Conservation (phyloP, 1,284 basidiomycete genomes). For the Psilocybe mexicana region DNA sequence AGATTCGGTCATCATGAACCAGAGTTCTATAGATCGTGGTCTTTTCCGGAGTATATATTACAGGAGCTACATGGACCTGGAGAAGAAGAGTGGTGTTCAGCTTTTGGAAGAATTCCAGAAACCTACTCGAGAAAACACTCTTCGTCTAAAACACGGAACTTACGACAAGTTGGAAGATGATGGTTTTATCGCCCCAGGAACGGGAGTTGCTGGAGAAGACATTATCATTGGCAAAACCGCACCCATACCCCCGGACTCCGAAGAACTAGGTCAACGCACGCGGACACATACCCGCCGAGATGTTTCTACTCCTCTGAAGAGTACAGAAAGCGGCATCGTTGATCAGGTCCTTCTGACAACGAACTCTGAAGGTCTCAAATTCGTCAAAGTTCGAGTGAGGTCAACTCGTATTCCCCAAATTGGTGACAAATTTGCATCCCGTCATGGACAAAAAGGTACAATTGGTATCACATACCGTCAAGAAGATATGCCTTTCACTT, state of each 20-base stretch:
- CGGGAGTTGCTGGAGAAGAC: slow-evolving; percentile 94
- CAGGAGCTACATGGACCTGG: slow-evolving; percentile 96
- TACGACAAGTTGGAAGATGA: slow-evolving; percentile 99
- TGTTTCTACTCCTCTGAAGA: slow-evolving; percentile 96
- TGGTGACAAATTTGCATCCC: slow-evolving; percentile 99
- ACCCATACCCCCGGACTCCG: slow-evolving; percentile 93
- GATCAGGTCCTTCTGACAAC: slow-evolving; percentile 98
- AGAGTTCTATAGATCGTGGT: slow-evolving; percentile 96
- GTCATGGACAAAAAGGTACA: slow-evolving; percentile 99
- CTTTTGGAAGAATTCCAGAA: slow-evolving; percentile 97
- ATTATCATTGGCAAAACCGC: slow-evolving; percentile 99
- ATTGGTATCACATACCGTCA: slow-evolving; percentile 99
- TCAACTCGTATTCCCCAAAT: slow-evolving; percentile 96
- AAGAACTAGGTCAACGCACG: slow-evolving; percentile 95
- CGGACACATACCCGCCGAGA: slow-evolving; percentile 90
- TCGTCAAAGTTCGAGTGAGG: slow-evolving; percentile 97
- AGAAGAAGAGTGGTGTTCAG: slow-evolving; percentile 95
- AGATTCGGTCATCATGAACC: slow-evolving; percentile 99
- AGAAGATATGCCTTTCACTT: slow-evolving; percentile 99
- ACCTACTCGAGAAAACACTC: slow-evolving; percentile 89
- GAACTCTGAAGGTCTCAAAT: slow-evolving; percentile 94
- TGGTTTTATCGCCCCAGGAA: slow-evolving; percentile 94
- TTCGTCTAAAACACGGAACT: slow-evolving; percentile 97
- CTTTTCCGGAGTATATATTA: slow-evolving; percentile 99
- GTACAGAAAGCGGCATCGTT: slow-evolving; percentile 96